Base-by-base conservation (phyloP, 805 yeast species). In the Wickerhamomyces alni region DNA sequence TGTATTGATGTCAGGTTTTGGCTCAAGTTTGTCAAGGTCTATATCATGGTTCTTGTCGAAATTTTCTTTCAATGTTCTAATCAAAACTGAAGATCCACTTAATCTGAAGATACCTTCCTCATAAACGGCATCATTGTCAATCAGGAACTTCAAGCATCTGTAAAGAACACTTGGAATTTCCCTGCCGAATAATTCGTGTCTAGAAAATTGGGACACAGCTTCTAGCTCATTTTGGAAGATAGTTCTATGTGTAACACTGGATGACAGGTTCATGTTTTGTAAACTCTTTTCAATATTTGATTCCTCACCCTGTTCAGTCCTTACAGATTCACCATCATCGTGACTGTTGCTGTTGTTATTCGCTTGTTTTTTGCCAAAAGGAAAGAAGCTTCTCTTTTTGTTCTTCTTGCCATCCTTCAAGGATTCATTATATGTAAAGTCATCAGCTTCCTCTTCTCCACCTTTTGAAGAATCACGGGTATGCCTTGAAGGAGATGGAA, bases 101-200 rank as follows among this genome's bases (percentile, higher is more conserved):
- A 88, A 66, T 45, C 99, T 70, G 66, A 93, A 93, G 3, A 91
- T 75, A 10, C 99, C 99, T 54, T 88, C 95, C 58, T 87, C 93
- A 45, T 74, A 74, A n/a, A 81, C 67, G 0, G 95, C 95, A 17
- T 81, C 77, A 19, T 80, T 73, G 29, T 67, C 70, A 36, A 72
- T 70, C 36, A 91, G 66, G 48, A 72, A 85, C 41, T 77, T 82
- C 26, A 89, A 54, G 54, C 96, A 87, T 43, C 95, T 65, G 51
- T 66, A 83, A 15, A 87, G 75, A 8, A 91, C 79, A 30, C 88
- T 77, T 2, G 99, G 97, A 16, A 66, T 61, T 8, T 58, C 59
- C 26, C 65, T 68, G 17, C 74, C 70, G 42, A 64, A 56, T 51
- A 72, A 46, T 26, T 62, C 58, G 37, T 69, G 70, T 5, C 74